Percentiles rank a stretch among this genome's conserved stretches.
Evolutionary conservation across 176 grass and related monocot species (phyloP).

Genomic region (Poa annua): DNA sequence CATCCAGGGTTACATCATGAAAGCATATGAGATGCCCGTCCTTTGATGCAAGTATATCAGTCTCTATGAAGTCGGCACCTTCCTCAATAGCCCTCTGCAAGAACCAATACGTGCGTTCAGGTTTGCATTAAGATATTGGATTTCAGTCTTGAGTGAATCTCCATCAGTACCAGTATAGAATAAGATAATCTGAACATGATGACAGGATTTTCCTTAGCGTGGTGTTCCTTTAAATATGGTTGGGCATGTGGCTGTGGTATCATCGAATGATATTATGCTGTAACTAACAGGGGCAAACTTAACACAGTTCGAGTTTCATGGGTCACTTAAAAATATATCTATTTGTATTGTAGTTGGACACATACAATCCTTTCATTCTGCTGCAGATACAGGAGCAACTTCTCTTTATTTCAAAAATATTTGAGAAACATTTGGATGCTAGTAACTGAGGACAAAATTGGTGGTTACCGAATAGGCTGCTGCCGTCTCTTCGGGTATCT

Average conservation of each 20-base stretch:
- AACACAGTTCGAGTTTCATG: not conserved
- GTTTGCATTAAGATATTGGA: not conserved
- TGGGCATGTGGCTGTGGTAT: not conserved
- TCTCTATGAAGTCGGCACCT: constrained; percentile 88
- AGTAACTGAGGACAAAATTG: not conserved
- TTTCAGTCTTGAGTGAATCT: constrained; percentile 36
- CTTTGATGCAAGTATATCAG: constrained; percentile 76
- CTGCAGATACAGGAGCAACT: not conserved
- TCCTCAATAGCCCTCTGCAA: constrained; percentile 80
- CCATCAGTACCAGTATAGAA: not conserved
- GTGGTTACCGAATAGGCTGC: constrained; percentile 55
- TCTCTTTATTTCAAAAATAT: not conserved
- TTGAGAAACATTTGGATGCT: not conserved
- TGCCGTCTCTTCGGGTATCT: constrained; percentile 62
- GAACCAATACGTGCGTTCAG: constrained; percentile 19
- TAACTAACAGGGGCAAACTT: not conserved
- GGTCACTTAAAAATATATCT: constrained; percentile 6
- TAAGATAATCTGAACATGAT: not conserved
- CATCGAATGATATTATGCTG: not conserved
- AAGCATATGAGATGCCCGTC: constrained; percentile 76
- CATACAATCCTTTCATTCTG: constrained; percentile 11
- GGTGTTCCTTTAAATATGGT: not conserved
- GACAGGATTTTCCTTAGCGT: not conserved
- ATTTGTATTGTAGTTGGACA: too few species aligned
- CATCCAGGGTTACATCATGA: constrained; percentile 72